Base-by-base conservation (phyloP, 495 filamentous ascomycete species). In the Chaetomium cochliodes region DNA sequence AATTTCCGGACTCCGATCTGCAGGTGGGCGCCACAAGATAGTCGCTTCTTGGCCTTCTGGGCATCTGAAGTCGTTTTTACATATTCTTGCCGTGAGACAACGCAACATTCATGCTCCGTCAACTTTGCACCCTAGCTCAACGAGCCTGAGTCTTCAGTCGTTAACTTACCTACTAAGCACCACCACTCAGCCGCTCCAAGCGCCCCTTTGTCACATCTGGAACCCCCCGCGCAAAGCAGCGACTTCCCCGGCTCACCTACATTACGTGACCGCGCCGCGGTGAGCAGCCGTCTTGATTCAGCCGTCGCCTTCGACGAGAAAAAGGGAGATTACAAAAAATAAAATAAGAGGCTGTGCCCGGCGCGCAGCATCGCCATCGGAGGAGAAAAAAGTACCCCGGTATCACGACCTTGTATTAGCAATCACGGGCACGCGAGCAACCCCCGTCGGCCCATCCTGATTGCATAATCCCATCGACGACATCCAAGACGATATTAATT, bases 1-100 rank as follows among this genome's bases (percentile, higher is more conserved):
- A 60, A 51, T 60, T 51, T 60, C 58, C 58, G 46, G 44, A 22
- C 42, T 28, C 57, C 57, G 57, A 59, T 47, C 42, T 33, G 13
- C 58, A 46, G n/a, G 15, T 5, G 23, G 25, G 26, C 15, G 33
- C 28, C 39, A 42, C 41, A 47, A 61, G 58, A 61, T 52, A 61
- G 41, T 61, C 30, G 5, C 8, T n/a, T 59, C 8, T 37, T 22
- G n/a, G 26, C 28, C 11, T 18, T 18, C 47, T n/a, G 33, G 58
- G 33, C 57, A 49, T 15, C 37, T 16, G n/a, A 8, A 28, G 33
- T 9, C 13, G 28, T 33, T 33, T 54, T 37, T 37, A 16, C 18
- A 8, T 53, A 6, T 54, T 37, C 26, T 37, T n/a, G 26, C 25
- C 16, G 20, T 18, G 16, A 37, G 26, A 37, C 23, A 0, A 11